These are phyloP conservation scores for Zymoseptoria tritici DNA, from an alignment of 2,329 filamentous ascomycete genomes.

Conservation along the genomic window DNA sequence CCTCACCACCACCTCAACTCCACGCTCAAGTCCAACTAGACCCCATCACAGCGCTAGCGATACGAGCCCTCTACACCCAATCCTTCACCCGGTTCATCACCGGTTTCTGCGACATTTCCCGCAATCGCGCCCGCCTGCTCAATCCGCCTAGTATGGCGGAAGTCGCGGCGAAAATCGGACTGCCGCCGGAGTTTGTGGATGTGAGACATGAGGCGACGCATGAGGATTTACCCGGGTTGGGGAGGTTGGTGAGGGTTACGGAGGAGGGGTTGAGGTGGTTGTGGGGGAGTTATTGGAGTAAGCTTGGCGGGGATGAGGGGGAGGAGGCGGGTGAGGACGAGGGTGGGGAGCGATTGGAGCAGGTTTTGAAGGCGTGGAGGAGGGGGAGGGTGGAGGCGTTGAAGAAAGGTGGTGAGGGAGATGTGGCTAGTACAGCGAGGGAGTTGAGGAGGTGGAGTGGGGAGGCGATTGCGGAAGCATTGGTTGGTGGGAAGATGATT, in stretches of 20 bases:
- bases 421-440: slow-evolving; percentile 19
- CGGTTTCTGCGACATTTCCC: slow-evolving; percentile 67
- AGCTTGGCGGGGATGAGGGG: slow-evolving; percentile 36
- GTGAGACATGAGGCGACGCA: slow-evolving; percentile 85
- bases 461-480: slow-evolving; percentile 26
- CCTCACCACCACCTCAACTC: no score
- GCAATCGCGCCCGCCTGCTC: slow-evolving; percentile 55
- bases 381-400: slow-evolving; percentile 23
- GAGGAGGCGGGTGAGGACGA: slow-evolving; percentile 2
- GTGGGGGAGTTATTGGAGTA: slow-evolving; percentile 78
- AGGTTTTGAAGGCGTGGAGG: slow-evolving; percentile 19
- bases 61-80: slow-evolving; percentile 53
- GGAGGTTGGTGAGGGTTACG: slow-evolving; percentile 62
- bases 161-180: slow-evolving; percentile 58
- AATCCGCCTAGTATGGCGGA: slow-evolving; percentile 60
- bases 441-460: slow-evolving; percentile 16
- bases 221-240: slow-evolving; percentile 71
- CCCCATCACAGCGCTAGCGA: no score
- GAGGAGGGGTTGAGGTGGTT: slow-evolving; percentile 72
- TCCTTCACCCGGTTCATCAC: slow-evolving; percentile 68
- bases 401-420: slow-evolving; percentile 12
- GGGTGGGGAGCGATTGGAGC: neutral
- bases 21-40: no score
- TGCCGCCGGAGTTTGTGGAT: slow-evolving; percentile 78
- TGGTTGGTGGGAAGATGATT: slow-evolving; percentile 32